These are phyloP conservation scores for Nitzschia sp. DNA, from an alignment of 108 stramenopile genomes.

Conservation along the genomic window DNA sequence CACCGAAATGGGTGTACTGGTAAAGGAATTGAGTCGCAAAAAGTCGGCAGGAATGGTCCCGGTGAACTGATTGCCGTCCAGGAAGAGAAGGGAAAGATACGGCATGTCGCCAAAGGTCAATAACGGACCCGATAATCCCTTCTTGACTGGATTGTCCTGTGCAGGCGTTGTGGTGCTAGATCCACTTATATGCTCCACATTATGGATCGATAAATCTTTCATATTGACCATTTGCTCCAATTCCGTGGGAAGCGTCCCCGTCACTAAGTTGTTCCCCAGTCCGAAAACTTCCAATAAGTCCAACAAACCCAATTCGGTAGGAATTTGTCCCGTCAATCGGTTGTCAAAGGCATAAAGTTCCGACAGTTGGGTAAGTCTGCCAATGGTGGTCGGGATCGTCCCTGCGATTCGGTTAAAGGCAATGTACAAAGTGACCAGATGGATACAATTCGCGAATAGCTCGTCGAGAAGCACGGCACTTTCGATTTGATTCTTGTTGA, in stretches of 20 bases:
- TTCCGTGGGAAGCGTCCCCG: slow-evolving; percentile 60
- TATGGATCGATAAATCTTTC: slow-evolving; percentile 40
- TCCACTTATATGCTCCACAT: too few relatives aligned
- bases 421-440: slow-evolving; percentile 14
- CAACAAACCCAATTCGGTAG: slow-evolving; percentile 37
- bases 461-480: slow-evolving; percentile 30
- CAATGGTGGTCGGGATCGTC: slow-evolving; percentile 16
- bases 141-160: neutral
- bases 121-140: slow-evolving; percentile 27
- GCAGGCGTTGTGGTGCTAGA: too few relatives aligned
- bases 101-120: slow-evolving; percentile 31
- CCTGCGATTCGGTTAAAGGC: slow-evolving; percentile 22
- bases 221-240: slow-evolving; percentile 46
- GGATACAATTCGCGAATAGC: slow-evolving; percentile 2
- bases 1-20: slow-evolving; percentile 34
- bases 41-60: slow-evolving; percentile 41
- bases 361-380: slow-evolving; percentile 33
- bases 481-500: slow-evolving; percentile 24
- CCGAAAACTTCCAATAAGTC: slow-evolving; percentile 8
- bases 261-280: slow-evolving; percentile 41
- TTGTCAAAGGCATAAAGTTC: slow-evolving; percentile 41
- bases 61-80: slow-evolving; percentile 36
- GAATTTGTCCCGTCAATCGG: slow-evolving; percentile 30
- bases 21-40: slow-evolving; percentile 23
- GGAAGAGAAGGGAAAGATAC: slow-evolving; percentile 17